Percentiles rank a stretch among this genome's conserved stretches.
These are phyloP conservation scores for Calocybe cyanea DNA, from an alignment of 768 basidiomycete species.

Conservation along the genomic window DNA sequence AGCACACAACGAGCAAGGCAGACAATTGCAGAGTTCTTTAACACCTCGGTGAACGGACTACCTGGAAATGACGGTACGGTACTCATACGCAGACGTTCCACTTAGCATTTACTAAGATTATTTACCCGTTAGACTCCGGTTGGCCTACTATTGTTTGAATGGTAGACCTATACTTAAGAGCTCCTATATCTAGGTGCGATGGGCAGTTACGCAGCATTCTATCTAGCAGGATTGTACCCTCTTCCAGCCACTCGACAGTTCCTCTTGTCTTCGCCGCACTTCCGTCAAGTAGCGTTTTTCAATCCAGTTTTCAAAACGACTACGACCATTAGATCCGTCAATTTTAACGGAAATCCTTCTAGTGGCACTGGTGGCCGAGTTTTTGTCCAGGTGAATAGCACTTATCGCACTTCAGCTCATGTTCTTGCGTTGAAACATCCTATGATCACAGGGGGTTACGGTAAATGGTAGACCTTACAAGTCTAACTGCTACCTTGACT, in stretches of 20 bases:
- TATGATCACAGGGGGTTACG: slow-evolving; percentile 41
- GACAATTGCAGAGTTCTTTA: slow-evolving; percentile 53
- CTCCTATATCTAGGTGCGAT: slow-evolving; percentile 42
- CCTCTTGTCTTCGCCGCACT: slow-evolving; percentile 60
- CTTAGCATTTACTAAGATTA: slow-evolving; percentile 19
- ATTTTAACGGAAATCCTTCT: slow-evolving; percentile 49
- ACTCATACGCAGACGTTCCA: not conserved
- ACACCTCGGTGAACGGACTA: slow-evolving; percentile 50
- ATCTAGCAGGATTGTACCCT: slow-evolving; percentile 58
- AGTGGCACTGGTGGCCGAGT: slow-evolving; percentile 51
- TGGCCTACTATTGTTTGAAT: not conserved
- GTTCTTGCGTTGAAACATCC: not conserved
- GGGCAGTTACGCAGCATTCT: slow-evolving; percentile 59
- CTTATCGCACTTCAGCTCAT: not conserved
- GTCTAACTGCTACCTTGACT: slow-evolving; percentile 63
- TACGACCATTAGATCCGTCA: slow-evolving; percentile 47
- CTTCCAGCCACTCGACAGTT: slow-evolving; percentile 58
- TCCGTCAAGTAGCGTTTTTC: slow-evolving; percentile 55
- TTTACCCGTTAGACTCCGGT: slow-evolving; percentile 20
- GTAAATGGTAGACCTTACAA: slow-evolving; percentile 56
- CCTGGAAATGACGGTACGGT: slow-evolving; percentile 64
- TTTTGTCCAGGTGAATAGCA: slow-evolving; percentile 46
- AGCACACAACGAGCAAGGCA: slow-evolving; percentile 55
- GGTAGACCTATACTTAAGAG: not conserved
- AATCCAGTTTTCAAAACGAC: slow-evolving; percentile 57